phyloP scores from a whole-genome alignment of 2,329 filamentous ascomycete species.

The Allantophomopsis cytisporea region DNA sequence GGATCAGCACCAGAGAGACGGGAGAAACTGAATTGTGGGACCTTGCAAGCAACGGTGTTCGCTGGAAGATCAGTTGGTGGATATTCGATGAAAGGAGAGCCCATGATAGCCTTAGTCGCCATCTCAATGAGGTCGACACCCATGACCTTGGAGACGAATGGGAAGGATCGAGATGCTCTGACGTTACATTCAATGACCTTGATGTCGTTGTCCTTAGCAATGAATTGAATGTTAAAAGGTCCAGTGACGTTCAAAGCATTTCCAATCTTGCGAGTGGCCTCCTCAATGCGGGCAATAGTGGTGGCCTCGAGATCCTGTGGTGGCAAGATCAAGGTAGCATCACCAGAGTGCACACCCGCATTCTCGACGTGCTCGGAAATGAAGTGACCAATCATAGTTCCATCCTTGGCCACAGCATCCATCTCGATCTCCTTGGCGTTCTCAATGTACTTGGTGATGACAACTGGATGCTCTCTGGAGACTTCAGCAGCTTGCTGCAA shows the following conservation, averaged over 20 bases:
- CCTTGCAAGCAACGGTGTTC: conserved; percentile 90
- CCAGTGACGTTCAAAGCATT: conserved; percentile 90
- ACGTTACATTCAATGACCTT: conserved; percentile 99
- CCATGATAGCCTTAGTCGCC: conserved; percentile 95
- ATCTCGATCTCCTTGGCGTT: conserved; percentile 99
- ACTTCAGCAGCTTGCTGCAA: conserved; percentile 85
- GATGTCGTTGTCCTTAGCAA: conserved; percentile 98
- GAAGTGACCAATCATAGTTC: conserved; percentile 85
- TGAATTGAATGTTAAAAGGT: conserved; percentile 98
- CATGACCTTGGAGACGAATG: conserved; percentile 98
- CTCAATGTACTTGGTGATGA: conserved; percentile 99
- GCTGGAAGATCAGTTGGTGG: conserved; percentile 62
- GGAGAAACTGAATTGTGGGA: conserved; percentile 98
- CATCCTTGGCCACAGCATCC: conserved; percentile 90
- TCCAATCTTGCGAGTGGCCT: conserved; percentile 91
- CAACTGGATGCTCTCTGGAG: conserved; percentile 88
- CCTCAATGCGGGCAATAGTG: conserved; percentile 82
- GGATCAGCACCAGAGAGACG: conserved; percentile 91
- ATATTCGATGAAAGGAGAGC: conserved; percentile 69
- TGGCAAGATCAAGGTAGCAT: conserved; percentile 87
- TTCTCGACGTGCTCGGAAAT: conserved; percentile 99
- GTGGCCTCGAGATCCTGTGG: conserved; percentile 85
- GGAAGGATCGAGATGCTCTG: conserved; percentile 88
- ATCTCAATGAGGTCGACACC: conserved; percentile 95
- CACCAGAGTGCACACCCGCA: conserved; percentile 94